phyloP scores from a whole-genome alignment of 1,284 basidiomycete species.

The Fistulina hepatica region DNA sequence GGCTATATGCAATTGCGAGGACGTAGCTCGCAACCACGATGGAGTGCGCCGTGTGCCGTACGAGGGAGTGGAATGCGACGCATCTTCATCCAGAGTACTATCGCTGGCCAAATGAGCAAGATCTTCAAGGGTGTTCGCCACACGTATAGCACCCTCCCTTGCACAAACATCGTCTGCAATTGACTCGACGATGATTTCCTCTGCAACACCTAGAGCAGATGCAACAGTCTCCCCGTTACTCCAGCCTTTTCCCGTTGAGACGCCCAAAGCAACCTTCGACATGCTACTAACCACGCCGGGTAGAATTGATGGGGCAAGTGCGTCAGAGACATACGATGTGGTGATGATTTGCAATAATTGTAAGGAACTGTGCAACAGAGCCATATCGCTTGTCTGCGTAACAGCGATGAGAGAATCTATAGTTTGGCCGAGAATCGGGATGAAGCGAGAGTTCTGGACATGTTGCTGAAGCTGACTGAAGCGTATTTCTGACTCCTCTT shows the following conservation, averaged over 20 bases:
- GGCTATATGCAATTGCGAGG: constrained; percentile 60
- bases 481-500: constrained; percentile 35
- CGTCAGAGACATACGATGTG: constrained; percentile 46
- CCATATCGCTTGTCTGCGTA: constrained; percentile 42
- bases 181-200: constrained; percentile 41
- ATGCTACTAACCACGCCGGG: constrained; percentile 74
- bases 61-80: constrained; percentile 19
- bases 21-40: constrained; percentile 51
- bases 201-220: constrained; percentile 45
- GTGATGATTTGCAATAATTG: constrained; percentile 49
- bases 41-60: constrained; percentile 40
- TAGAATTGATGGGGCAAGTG: constrained; percentile 61
- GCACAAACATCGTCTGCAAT: constrained; percentile 57
- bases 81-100: constrained; percentile 6
- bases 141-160: constrained; percentile 45
- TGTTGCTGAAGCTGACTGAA: too few species aligned
- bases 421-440: constrained; percentile 77
- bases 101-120: constrained; percentile 27
- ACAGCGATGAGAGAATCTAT: constrained; percentile 57
- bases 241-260: constrained; percentile 45
- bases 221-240: constrained; percentile 54
- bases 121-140: constrained; percentile 51
- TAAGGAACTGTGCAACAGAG: constrained; percentile 57
- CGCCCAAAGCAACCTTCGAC: constrained; percentile 54
- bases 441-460: constrained; percentile 38